phyloP scores from a whole-genome alignment of 306 rosid genomes.

The Vigna nakashimae region DNA sequence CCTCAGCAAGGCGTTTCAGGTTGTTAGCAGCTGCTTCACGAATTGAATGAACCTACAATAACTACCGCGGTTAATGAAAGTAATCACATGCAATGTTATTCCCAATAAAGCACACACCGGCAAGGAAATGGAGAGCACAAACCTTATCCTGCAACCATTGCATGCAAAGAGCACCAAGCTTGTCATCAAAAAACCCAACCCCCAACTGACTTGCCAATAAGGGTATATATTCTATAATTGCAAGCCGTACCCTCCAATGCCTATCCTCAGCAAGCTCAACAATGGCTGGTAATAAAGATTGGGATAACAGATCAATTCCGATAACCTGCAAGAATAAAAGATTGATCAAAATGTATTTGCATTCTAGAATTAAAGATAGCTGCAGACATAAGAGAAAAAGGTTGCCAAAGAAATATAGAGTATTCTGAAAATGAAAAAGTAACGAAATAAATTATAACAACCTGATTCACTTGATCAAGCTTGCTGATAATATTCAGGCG shows the following conservation, averaged over 20 bases:
- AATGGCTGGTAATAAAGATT: conserved; percentile 95
- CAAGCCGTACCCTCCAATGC: conserved; percentile 99
- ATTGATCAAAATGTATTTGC: conserved; percentile 31
- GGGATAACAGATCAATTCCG: conserved; percentile 94
- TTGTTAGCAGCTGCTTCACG: conserved; percentile 99
- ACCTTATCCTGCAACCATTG: conserved; percentile 99
- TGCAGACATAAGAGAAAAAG: conserved; percentile 5
- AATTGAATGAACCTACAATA: conserved; percentile 81
- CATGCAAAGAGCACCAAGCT: conserved; percentile 98
- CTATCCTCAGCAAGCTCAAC: conserved; percentile 99
- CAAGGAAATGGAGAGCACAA: conserved; percentile 39
- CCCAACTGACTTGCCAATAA: conserved; percentile 96
- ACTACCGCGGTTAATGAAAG: conserved; percentile 30
- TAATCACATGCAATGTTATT: conserved; percentile 15
- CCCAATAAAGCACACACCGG: conserved; percentile 25
- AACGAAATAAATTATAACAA: conserved; percentile 43
- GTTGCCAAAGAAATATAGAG: conserved; percentile 18
- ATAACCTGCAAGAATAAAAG: conserved; percentile 70
- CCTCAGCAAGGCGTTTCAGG: conserved; percentile 98
- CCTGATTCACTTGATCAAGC: conserved; percentile 99
- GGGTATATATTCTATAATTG: conserved; percentile 96
- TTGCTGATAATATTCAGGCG: conserved; percentile 98
- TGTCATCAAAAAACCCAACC: conserved; percentile 94
- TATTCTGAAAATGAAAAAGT: conserved; percentile 19
- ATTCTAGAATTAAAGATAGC: conserved; percentile 4